phyloP scores from a whole-genome alignment of 257 asterid species.

The Echites panduratus region DNA sequence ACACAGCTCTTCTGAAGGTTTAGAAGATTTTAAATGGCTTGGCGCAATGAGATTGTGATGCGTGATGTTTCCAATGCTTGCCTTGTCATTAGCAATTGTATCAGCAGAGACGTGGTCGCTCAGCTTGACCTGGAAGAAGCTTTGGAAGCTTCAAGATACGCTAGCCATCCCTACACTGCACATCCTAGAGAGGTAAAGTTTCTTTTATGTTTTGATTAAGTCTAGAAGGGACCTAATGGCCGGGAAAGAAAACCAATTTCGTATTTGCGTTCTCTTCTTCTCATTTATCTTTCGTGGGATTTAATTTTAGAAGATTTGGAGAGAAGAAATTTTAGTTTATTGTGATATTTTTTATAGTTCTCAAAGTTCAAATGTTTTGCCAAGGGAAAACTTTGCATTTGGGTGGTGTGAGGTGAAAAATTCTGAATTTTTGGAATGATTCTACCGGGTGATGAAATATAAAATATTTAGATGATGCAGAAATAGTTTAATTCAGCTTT shows the following conservation, averaged over 20 bases:
- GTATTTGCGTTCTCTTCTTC: background rate
- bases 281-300: background rate
- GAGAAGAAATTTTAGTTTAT: background rate
- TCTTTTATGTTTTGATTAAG: background rate
- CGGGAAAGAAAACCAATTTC: background rate
- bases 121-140: conserved; percentile 90
- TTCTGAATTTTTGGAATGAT: background rate
- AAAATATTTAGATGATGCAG: background rate
- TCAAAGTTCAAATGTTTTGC: background rate
- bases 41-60: conserved; percentile 73
- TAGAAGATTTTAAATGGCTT: conserved; percentile 28
- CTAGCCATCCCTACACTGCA: conserved; percentile 84
- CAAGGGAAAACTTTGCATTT: background rate
- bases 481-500: background rate
- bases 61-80: conserved; percentile 97
- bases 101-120: conserved; percentile 59
- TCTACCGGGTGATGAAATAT: background rate
- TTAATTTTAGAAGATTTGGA: background rate
- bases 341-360: background rate
- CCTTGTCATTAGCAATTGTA: conserved; percentile 67
- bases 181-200: conserved; percentile 84
- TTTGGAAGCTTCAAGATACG: conserved; percentile 88
- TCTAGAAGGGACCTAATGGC: background rate
- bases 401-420: background rate
- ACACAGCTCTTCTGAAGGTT: background rate